Conservation (phyloP, 768 basidiomycete genomes). For the Lepiota brunneoincarnata region DNA sequence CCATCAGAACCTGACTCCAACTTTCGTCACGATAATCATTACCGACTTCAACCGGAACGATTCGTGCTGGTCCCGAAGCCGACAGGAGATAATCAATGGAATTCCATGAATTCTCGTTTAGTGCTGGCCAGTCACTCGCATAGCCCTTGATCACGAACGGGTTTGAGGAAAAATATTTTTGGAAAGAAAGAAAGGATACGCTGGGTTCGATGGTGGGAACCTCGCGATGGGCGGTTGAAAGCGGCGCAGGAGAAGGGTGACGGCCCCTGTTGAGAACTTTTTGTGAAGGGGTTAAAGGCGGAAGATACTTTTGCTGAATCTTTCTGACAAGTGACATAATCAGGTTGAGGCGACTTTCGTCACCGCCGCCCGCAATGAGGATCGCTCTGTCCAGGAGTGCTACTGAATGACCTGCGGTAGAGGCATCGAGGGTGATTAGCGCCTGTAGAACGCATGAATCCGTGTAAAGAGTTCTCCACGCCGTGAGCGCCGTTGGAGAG, state of each 20-base stretch:
- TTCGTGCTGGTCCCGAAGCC: constrained; percentile 73
- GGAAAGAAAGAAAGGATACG: constrained; percentile 61
- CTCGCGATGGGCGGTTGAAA: constrained; percentile 21
- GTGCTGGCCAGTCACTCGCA: constrained; percentile 76
- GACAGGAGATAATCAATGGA: constrained; percentile 66
- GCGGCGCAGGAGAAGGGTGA: neutral
- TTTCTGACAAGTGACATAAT: constrained; percentile 59
- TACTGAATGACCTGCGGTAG: constrained; percentile 37
- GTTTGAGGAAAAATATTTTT: constrained; percentile 30
- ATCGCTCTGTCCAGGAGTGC: constrained; percentile 73
- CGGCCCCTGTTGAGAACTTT: neutral
- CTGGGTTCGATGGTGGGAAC: constrained; percentile 42
- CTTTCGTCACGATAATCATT: constrained; percentile 72
- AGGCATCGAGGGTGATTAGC: constrained; percentile 28
- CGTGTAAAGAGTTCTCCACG: constrained; percentile 74
- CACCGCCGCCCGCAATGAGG: constrained; percentile 79
- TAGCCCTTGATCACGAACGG: constrained; percentile 79
- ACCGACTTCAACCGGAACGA: constrained; percentile 91
- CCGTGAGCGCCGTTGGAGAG: constrained; percentile 26
- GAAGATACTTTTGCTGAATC: constrained; percentile 43
- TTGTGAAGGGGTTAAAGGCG: constrained; percentile 8
- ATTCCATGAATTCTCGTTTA: constrained; percentile 66
- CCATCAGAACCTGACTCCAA: constrained; percentile 81
- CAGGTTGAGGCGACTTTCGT: constrained; percentile 53
- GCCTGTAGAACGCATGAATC: constrained; percentile 66